Evolutionary conservation across 495 filamentous ascomycete genomes (phyloP), one percentile per base, ranked within the genome.

Genomic region (Talaromyces trachyspermus): DNA sequence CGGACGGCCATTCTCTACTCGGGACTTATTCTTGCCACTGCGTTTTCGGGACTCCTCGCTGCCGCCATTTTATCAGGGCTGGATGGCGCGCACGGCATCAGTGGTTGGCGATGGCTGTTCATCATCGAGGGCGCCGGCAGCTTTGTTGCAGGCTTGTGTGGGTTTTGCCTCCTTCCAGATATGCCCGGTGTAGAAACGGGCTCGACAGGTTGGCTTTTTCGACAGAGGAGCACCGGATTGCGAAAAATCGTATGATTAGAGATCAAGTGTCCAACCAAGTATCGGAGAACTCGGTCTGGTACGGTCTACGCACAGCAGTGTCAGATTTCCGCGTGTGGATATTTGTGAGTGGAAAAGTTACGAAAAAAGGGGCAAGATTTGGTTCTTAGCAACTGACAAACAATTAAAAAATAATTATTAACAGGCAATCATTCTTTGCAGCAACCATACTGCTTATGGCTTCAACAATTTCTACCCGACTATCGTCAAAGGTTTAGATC

Each of bases 91-190:
- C 63, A 76, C 19, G 79, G 79, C 25, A 88, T 87, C 49, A 57
- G 61, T 4, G 87, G 85, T 25, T 95, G 88, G 88, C 71, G 85
- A 39, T 94, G 88, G 88, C 69, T 77, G 38, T 76, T 71, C 42
- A 56, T 72, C 50, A 57, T 75, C 14, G 85, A 90, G 62, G 88
- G 88, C 15, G 43, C 65, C 2, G 61, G 88, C 9, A 89, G 86
- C 8, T 75, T 74, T 49, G 45, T 84, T 17, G 63, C 89, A 10
- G 79, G 83, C 0, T 38, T 88, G 22, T 15, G 73, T 10, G 83
- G 87, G 60, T 80, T 80, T 68, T 91, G 89, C 60, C 58, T 80
- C 7, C 76, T 94, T 18, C 85, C 88, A 1, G 75, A 79, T 41
- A 89, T 91, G 48, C 71, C 70, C 20, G 9, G 9, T 0, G 60